Evolutionary conservation across 768 basidiomycete species (phyloP).

Genomic region (Lactarius tabidus): DNA sequence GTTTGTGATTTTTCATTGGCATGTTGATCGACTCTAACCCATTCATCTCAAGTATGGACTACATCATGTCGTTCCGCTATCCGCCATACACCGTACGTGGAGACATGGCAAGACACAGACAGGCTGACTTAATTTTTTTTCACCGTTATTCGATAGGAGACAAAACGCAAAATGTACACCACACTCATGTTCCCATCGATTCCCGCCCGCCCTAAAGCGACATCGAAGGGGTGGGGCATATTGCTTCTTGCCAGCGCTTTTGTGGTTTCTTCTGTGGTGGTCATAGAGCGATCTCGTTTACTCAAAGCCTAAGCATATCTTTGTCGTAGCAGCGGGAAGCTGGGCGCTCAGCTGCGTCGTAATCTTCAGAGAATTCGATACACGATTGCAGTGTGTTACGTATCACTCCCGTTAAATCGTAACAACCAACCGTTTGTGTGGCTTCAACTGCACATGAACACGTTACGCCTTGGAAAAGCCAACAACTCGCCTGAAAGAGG

Average conservation of each 20-base stretch:
- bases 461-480: too few species aligned
- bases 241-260: conserved; percentile 42
- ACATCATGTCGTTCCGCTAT: conserved; percentile 33
- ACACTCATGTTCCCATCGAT: conserved; percentile 33
- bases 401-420: background rate
- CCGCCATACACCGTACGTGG: conserved; percentile 38
- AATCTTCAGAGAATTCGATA: background rate
- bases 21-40: background rate
- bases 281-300: conserved; percentile 10
- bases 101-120: background rate
- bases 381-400: background rate
- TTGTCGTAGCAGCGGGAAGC: background rate
- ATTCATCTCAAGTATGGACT: conserved; percentile 32
- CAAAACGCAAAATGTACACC: conserved; percentile 30
- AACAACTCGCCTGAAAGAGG: too few species aligned
- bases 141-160: conserved; percentile 19
- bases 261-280: conserved; percentile 32
- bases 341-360: background rate
- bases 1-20: conserved; percentile 27
- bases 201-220: conserved; percentile 40
- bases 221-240: conserved; percentile 26
- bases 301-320: background rate
- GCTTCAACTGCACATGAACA: too few species aligned
- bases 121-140: conserved; percentile 1
- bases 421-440: background rate